Base-by-base conservation (phyloP, 2,329 filamentous ascomycete species). In the Trichoderma sp. region DNA sequence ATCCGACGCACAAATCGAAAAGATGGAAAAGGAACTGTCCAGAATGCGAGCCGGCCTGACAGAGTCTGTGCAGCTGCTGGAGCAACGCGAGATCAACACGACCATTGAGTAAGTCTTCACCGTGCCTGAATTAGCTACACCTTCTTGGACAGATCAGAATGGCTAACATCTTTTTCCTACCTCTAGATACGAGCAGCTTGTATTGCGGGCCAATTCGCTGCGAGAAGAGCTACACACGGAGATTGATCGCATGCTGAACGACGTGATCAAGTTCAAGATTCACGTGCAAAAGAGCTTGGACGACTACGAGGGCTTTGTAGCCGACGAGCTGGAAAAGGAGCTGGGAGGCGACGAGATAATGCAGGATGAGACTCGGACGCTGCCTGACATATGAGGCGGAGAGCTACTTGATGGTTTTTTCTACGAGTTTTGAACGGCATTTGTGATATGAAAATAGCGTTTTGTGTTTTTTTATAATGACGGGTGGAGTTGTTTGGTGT, bases 221-320 rank as follows among this genome's bases (percentile, higher is more conserved):
- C 90, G 96, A n/a, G 96, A 99, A 81, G 95, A 98, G 80, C 86
- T 99, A n/a, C 96, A 99, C 81, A 97, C 94, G 0, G 95, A 98
- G 80, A 93, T 98, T 77, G 96, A 98, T 83, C 92, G 91, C 77
- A 97, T 98, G 89, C 85, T 99, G 73, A 97, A 98, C 83, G 95
- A 98, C 79, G 92, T 98, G 73, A 97, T 98, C 84, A 95, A 97
- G 78, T 98, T 99, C 88, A 99, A 99, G 84, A 93, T 99, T 74
- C 95, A 98, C 78, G 87, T 99, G 66, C 96, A 99, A 81, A 95
- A 94, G 83, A 92, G 90, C 72, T 85, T 99, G 68, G 95, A 98
- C 79, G 93, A 96, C 78, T 98, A 97, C 80, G 96, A 99, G 82
- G 90, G 91, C 70, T 97, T 98, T 79, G 94, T 98, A 7, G 91